phyloP scores from a whole-genome alignment of 345 rosid species.

The Iberis pinnata region DNA sequence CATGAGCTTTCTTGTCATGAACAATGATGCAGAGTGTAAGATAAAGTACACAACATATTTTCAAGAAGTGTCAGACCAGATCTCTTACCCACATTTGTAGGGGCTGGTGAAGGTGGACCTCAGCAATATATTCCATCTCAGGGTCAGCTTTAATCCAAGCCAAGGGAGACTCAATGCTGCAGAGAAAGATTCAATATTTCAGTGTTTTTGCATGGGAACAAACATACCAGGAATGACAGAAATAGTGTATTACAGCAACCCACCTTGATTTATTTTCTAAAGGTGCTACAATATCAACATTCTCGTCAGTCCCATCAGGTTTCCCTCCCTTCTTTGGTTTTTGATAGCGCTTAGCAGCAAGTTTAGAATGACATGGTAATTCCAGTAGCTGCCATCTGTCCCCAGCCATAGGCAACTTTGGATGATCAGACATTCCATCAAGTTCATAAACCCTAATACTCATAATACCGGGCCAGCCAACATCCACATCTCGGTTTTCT shows the following conservation, averaged over 20 bases:
- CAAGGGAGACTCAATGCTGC: constrained; percentile 89
- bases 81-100: constrained; percentile 98
- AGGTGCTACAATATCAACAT: constrained; percentile 50
- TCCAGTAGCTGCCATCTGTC: constrained; percentile 94
- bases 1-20: constrained; percentile 15
- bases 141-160: constrained; percentile 97
- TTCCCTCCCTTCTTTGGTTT: constrained; percentile 90
- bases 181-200: constrained; percentile 22
- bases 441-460: constrained; percentile 88
- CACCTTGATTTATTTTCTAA: constrained; percentile 76
- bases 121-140: constrained; percentile 96
- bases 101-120: constrained; percentile 93
- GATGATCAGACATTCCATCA: constrained; percentile 96
- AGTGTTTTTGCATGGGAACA: constrained; percentile 20
- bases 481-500: constrained; percentile 78
- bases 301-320: constrained; percentile 93
- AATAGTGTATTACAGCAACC: constrained; percentile 14
- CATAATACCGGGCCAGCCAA: constrained; percentile 99
- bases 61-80: constrained; percentile 13
- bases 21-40: constrained; percentile 16
- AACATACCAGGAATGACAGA: constrained; percentile 16
- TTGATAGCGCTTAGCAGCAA: constrained; percentile 82
- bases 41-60: constrained; percentile 11
- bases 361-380: constrained; percentile 92
- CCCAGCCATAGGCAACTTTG: constrained; percentile 87